Evolutionary conservation across 1,139 yeast species (phyloP), one percentile per base, ranked within the genome.

Genomic region (Zygoascus sp.): DNA sequence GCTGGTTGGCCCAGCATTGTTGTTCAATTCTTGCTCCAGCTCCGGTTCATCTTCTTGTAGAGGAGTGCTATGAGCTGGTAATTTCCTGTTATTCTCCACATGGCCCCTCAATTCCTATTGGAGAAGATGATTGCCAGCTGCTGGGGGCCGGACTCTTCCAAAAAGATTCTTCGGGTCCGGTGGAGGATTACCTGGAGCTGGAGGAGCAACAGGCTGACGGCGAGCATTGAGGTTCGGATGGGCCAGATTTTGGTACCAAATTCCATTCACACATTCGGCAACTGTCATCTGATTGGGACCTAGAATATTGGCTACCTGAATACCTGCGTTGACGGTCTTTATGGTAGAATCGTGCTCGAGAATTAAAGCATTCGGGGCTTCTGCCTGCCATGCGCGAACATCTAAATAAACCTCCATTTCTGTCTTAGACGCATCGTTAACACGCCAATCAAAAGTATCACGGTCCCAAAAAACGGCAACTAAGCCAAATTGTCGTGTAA

Each of bases 391-490:
- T 11, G 58, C 61, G 5, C 59, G 60, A 2, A 85, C 79, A 42
- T 83, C 88, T 4, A 63, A 59, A 43, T 73, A 67, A 30, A 89
- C 79, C 40, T 76, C 77, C 2, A 61, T 58, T 48, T 77, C 79
- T 0, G 77, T 73, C 46, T 77, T 72, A 32, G 59, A 50, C 15
- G 61, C 61, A 22, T 60, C 65, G 44, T 60, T 60, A 55, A 89
- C 68, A 64, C 81, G 80, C 97, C 97, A 90, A 65, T 92, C 97
- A 66, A 83, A 82, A 0, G 96, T 80, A 64, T 90, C 97, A 58
- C 78, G 79, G 62, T 89, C 94, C 98, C 97, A 90, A 40, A 92
- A 68, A 20, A 85, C 97, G 11, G 85, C 79, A 59, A 83, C 90
- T 74, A 90, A 76, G 0, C 96, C 96, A 65, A 90, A 86, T 64